These are phyloP conservation scores for Aspergillus pseudonomiae DNA, from an alignment of 2,329 filamentous ascomycete species.

Conservation along the genomic window DNA sequence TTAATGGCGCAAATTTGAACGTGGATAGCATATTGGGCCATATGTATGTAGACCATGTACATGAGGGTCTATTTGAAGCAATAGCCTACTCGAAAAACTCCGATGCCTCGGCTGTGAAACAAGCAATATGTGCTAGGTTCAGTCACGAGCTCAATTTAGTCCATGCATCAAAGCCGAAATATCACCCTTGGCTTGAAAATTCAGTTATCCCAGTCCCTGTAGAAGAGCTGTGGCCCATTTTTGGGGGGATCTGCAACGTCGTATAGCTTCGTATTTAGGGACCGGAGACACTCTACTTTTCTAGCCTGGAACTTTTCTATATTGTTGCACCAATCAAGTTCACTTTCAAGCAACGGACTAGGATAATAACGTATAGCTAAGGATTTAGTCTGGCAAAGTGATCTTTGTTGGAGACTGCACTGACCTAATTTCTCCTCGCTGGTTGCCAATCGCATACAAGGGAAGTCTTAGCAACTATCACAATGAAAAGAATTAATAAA, in stretches of 20 bases:
- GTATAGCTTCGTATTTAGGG: constrained; percentile 2
- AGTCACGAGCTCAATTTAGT: neutral
- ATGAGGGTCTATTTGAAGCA: neutral
- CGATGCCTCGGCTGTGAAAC: neutral
- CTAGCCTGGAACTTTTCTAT: neutral
- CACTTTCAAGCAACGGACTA: neutral
- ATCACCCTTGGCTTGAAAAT: neutral
- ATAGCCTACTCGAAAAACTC: neutral
- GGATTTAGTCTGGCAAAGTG: neutral
- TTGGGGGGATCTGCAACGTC: neutral
- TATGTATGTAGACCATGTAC: neutral
- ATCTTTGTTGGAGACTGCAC: neutral
- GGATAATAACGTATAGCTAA: neutral
- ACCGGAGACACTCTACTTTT: neutral
- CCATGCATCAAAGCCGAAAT: neutral
- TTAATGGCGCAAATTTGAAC: neutral
- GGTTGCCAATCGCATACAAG: neutral
- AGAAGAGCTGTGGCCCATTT: neutral
- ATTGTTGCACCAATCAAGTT: neutral
- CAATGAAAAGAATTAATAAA: neutral
- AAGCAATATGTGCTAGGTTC: neutral
- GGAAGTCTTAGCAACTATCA: neutral
- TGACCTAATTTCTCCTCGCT: neutral
- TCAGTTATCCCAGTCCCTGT: neutral
- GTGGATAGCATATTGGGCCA: neutral